Base-by-base conservation (phyloP, 176 grass and related monocot genomes). In the Otatea glauca region DNA sequence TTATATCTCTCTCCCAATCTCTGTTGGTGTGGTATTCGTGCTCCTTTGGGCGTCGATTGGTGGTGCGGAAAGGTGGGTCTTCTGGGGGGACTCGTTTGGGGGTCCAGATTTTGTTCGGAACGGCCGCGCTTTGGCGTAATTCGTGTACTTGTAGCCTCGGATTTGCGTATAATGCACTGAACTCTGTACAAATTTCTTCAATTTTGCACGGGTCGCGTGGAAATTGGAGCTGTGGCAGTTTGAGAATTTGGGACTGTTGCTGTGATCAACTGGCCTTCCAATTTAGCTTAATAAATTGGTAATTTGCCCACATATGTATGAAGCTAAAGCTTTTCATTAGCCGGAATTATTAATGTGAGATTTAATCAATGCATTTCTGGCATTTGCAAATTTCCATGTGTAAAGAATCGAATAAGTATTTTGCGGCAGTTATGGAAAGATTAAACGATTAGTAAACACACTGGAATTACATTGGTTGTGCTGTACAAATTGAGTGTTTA, bases 221-320 rank as follows among this genome's bases (percentile, higher is more conserved):
- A 53, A 75, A 53, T 39, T 15, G 29, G 23, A 53, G 47, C 9
- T 3, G 0, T n/a, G 53, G 11, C 59, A 58, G 9, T 70, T 20
- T 38, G 54, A 44, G 64, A 12, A 15, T 48, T 58, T 44, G 9
- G 15, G 67, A 2, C 38, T 48, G 16, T 64, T 58, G 5, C 13
- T 67, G 21, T n/a, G 25, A 73, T 84, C 20, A 41, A 74, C 50
- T 60, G 49, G 21, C 51, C 16, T 34, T 69, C 49, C 25, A 78
- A 38, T 82, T 68, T 86, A 50, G 24, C 21, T 65, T 34, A 34
- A 34, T 56, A 58, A 74, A 29, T 67, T 37, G 6, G 58, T 74
- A 5, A 25, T 66, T 51, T 9, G 38, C 23, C 37, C 17, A 11
- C 48, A 84, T 51, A 20, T 47, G 39, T 54, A n/a, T 55, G 77